These are phyloP conservation scores for Cutaneotrichosporon sp. DNA, from an alignment of 1,284 basidiomycete species.

Conservation along the genomic window DNA sequence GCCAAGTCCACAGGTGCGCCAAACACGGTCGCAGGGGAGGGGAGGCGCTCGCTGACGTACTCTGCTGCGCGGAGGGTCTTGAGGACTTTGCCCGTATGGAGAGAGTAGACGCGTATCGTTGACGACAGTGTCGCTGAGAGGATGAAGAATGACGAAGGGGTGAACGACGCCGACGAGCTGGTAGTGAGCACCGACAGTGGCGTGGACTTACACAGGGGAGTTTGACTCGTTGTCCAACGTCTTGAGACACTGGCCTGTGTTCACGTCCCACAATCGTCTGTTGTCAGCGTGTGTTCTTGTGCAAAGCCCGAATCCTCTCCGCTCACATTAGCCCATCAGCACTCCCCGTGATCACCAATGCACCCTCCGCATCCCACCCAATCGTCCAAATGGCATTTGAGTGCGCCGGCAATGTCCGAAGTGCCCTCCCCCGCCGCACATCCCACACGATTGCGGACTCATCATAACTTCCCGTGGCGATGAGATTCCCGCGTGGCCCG, in stretches of 20 bases:
- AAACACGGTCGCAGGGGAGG: conserved; percentile 34
- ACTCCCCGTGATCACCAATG: conserved; percentile 83
- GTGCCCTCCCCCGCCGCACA: conserved; percentile 70
- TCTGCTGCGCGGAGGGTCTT: conserved; percentile 62
- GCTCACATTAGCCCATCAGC: conserved; percentile 95
- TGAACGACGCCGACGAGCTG: conserved; percentile 58
- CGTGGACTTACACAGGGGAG: conserved; percentile 67
- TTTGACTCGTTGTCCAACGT: conserved; percentile 95
- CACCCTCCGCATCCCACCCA: conserved; percentile 89
- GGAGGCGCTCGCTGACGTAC: conserved; percentile 31
- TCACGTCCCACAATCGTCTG: conserved; percentile 94
- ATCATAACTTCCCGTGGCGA: conserved; percentile 89
- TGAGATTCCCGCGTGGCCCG: conserved; percentile 78
- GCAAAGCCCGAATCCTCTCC: no score
- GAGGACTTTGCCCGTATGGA: conserved; percentile 81
- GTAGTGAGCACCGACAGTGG: conserved; percentile 5
- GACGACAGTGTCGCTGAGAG: conserved; percentile 87
- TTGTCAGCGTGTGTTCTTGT: background rate
- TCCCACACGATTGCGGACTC: conserved; percentile 96
- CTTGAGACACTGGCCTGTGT: conserved; percentile 94
- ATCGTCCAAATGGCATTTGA: conserved; percentile 94
- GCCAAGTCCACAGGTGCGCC: conserved; percentile 5
- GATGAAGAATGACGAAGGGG: conserved; percentile 84
- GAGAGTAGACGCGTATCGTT: conserved; percentile 89
- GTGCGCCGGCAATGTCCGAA: conserved; percentile 86